Evolutionary conservation across 768 basidiomycete species (phyloP).

Genomic region (Tulasnella sp.): DNA sequence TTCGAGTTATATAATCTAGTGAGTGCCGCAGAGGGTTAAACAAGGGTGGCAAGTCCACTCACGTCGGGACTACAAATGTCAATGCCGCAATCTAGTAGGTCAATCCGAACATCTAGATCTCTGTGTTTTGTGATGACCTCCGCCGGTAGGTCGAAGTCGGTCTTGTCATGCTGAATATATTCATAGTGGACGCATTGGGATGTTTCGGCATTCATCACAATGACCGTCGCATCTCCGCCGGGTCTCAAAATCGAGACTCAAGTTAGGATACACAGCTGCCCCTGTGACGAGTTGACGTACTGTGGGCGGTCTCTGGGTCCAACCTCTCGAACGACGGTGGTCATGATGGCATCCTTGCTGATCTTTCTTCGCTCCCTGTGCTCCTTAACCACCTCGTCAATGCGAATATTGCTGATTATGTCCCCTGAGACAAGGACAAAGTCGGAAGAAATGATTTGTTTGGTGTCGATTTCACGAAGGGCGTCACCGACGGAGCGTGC

Average conservation of each 20-base stretch:
- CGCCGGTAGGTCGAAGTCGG: conserved; percentile 64
- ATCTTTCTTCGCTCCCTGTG: conserved; percentile 83
- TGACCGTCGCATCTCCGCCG: conserved; percentile 68
- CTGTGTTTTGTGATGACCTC: conserved; percentile 68
- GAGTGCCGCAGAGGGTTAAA: conserved; percentile 12
- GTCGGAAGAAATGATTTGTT: conserved; percentile 84
- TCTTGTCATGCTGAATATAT: conserved; percentile 60
- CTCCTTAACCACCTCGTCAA: conserved; percentile 81
- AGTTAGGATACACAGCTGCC: not conserved
- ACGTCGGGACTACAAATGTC: conserved; percentile 95
- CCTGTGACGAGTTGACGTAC: conserved; percentile 44
- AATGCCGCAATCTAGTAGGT: conserved; percentile 82
- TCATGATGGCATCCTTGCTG: conserved; percentile 95
- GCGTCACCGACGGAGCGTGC: conserved; percentile 88
- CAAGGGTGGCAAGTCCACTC: conserved; percentile 28
- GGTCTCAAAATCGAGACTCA: conserved; percentile 46
- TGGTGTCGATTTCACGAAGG: conserved; percentile 89
- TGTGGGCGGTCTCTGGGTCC: conserved; percentile 55
- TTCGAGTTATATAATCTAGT: conserved; percentile 37
- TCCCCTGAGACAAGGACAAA: conserved; percentile 90
- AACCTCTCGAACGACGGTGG: conserved; percentile 84
- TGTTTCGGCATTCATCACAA: conserved; percentile 70
- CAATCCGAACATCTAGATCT: conserved; percentile 82
- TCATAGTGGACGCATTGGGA: conserved; percentile 85
- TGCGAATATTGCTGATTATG: conserved; percentile 86